Evolutionary conservation across 441 rosid species (phyloP), one percentile per base, ranked within the genome.

Genomic region (Pelargonium cotyledonis): DNA sequence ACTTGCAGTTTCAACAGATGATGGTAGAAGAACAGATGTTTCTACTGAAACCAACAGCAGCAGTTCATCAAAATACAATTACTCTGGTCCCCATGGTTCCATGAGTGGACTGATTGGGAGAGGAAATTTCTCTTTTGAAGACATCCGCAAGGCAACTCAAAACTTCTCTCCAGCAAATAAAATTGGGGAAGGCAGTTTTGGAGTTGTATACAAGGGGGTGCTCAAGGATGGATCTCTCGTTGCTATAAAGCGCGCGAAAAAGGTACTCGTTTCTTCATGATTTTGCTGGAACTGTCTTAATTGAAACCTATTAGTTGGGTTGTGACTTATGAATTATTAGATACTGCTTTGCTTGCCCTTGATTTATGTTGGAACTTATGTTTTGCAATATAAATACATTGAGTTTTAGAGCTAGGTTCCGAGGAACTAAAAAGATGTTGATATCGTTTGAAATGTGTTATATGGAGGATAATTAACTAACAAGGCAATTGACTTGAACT

Each of bases 181-280:
- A 81, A 82, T 94, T 73, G 99, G 99, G 62, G 95, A 94, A 69
- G 99, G 97, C 18, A 96, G 96, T 26, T 94, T 84, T 44, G 97
- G 99, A 7, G 88, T 96, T 8, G 99, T 94, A 44, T 94, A 91
- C 79, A 88, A 85, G 80, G 99, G 92, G 8, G 86, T 70, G 60
- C 90, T 94, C 29, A 70, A 76, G 51, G 96, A 91, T 82, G 99
- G 99, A 71, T 81, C 86, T 0, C 18, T 78, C 21, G 86, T 94
- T 8, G 99, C 97, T 0, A 73, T 91, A 70, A 94, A 94, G 78
- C 95, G 99, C 0, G 97, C 97, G 43, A 91, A 89, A 74, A 94
- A 84, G 96, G 61, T 55, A 55, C 23, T 16, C 8, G 18, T 55
- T 55, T 55, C 11, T 2, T 55, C 8, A 18, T 18, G 40, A 35